phyloP scores from a whole-genome alignment of 116 monocot genomes.

The Thalassia testudinum region DNA sequence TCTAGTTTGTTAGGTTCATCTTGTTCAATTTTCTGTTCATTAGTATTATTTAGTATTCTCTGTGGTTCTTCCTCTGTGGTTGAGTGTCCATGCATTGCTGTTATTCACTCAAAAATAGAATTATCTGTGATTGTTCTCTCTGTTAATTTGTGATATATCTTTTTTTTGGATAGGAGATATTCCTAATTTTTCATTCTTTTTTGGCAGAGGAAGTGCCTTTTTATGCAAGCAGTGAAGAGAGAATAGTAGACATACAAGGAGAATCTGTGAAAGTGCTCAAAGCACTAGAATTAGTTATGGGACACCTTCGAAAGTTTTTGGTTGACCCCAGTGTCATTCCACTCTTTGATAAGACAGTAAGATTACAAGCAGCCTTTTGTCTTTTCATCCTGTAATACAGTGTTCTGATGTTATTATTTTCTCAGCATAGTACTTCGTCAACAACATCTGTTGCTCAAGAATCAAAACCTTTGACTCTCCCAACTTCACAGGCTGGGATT shows the following conservation, averaged over 20 bases:
- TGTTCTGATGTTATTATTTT: background rate
- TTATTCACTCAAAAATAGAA: no score
- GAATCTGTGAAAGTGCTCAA: conserved; percentile 65
- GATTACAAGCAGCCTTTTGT: background rate
- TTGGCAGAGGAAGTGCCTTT: conserved; percentile 54
- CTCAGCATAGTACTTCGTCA: background rate
- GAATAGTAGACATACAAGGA: conserved; percentile 74
- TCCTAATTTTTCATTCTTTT: no score
- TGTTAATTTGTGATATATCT: no score
- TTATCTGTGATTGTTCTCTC: no score
- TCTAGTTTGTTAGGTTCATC: no score
- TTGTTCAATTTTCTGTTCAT: no score
- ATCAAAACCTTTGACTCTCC: conserved; percentile 15
- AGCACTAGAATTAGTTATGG: conserved; percentile 59
- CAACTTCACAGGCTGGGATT: conserved; percentile 22
- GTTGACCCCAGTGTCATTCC: conserved; percentile 80
- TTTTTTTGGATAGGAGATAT: no score
- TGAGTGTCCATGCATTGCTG: no score
- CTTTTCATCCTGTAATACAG: background rate
- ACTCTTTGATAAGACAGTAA: conserved; percentile 75
- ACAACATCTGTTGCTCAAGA: conserved; percentile 19
- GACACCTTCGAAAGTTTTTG: conserved; percentile 74
- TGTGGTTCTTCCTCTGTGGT: no score
- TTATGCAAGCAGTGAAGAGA: conserved; percentile 59
- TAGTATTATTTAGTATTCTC: no score